Percentiles rank a stretch among this genome's conserved stretches.
phyloP scores from a whole-genome alignment of 202 grass and related monocot genomes.

The Cymbopogon flexuosus region DNA sequence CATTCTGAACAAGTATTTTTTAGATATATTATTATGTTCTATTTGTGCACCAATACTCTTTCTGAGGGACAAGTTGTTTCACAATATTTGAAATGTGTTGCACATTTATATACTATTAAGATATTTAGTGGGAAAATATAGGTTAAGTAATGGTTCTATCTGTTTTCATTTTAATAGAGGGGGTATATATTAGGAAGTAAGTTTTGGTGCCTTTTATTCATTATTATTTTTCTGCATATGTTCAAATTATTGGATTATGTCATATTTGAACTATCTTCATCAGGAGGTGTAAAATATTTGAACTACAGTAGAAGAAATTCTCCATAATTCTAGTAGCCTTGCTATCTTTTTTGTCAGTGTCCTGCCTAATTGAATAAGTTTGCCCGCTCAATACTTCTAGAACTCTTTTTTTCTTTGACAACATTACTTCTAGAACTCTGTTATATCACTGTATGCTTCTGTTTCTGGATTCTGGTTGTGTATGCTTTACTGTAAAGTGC shows the following conservation, averaged over 20 bases:
- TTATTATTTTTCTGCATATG: neutral
- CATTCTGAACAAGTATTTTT: neutral
- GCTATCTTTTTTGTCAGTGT: neutral
- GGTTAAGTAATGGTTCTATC: neutral
- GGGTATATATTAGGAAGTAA: neutral
- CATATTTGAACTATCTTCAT: neutral
- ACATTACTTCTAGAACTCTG: constrained; percentile 5
- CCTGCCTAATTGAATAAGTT: neutral
- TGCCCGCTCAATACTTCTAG: neutral
- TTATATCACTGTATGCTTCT: neutral
- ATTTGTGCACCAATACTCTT: constrained; percentile 13
- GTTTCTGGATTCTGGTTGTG: neutral
- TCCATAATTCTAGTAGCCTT: neutral
- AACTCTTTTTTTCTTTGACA: neutral
- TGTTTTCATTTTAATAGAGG: constrained; percentile 8
- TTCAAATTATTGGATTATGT: neutral
- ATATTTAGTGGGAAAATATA: neutral
- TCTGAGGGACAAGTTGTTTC: neutral
- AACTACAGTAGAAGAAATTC: neutral
- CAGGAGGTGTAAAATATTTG: neutral
- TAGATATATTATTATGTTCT: neutral
- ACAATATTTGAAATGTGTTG: constrained; percentile 9
- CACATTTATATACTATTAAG: neutral
- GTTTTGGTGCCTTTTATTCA: neutral
- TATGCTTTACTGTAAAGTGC: neutral